A percentile compares a stretch with the other conserved stretches of the same genome.
Conservation (phyloP, 2,329 filamentous ascomycete species). For the Alternaria hordeiaustralica region DNA sequence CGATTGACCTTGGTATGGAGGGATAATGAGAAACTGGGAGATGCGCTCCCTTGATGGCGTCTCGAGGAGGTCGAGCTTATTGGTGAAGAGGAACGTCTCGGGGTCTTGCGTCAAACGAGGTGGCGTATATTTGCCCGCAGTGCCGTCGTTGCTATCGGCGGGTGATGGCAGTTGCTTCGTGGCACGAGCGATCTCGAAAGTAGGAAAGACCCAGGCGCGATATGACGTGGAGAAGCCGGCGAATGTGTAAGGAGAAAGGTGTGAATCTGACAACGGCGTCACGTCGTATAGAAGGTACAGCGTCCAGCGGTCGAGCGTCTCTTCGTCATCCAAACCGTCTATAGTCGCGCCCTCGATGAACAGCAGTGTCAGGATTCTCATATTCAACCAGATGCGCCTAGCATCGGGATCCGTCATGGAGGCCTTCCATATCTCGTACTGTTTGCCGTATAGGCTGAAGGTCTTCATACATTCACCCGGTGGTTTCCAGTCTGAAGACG, state of each 20-base stretch:
- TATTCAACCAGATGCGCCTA: slow-evolving; percentile 74
- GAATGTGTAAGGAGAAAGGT: slow-evolving; percentile 68
- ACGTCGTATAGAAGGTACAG: slow-evolving; percentile 74
- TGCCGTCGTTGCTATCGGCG: slow-evolving; percentile 34
- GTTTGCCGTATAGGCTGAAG: slow-evolving; percentile 66
- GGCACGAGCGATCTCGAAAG: slow-evolving; percentile 48
- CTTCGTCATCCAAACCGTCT: slow-evolving; percentile 72
- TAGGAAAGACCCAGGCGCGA: slow-evolving; percentile 74
- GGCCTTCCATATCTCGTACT: slow-evolving; percentile 86
- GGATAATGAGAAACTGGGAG: slow-evolving; percentile 91
- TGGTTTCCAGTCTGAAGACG: slow-evolving; percentile 63
- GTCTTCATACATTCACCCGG: slow-evolving; percentile 75
- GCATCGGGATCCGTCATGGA: slow-evolving; percentile 73
- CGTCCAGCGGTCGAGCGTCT: slow-evolving; percentile 82
- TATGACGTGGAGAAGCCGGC: slow-evolving; percentile 92
- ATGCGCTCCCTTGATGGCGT: slow-evolving; percentile 82
- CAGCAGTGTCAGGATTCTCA: slow-evolving; percentile 82
- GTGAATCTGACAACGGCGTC: slow-evolving; percentile 36
- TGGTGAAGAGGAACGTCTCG: slow-evolving; percentile 38
- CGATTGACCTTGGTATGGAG: slow-evolving; percentile 81
- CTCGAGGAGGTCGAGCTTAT: slow-evolving; percentile 57
- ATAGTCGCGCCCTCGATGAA: slow-evolving; percentile 93
- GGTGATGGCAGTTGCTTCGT: slow-evolving; percentile 44
- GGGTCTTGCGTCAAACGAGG: slow-evolving; percentile 37
- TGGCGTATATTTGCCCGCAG: slow-evolving; percentile 50